A percentile compares a stretch with the other conserved stretches of the same genome.
Evolutionary conservation across 2,329 filamentous ascomycete species (phyloP).

Genomic region (Phialophora chinensis): DNA sequence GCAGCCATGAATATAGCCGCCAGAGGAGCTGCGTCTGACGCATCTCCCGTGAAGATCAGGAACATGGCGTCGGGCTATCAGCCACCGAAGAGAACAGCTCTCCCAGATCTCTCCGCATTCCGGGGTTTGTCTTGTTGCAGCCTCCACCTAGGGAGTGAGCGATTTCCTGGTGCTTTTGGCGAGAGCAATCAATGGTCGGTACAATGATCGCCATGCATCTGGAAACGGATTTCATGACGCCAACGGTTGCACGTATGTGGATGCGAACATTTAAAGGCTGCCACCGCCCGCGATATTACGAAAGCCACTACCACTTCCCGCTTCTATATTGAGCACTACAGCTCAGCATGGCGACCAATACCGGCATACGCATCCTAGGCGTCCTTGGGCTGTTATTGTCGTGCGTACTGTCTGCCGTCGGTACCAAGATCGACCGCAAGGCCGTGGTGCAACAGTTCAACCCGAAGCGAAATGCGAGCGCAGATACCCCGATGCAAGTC

Average conservation of each 20-base stretch:
- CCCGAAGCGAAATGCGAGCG: slow-evolving; percentile 11
- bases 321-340: neutral
- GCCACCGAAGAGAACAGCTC: neutral
- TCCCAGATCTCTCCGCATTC: slow-evolving; percentile 2
- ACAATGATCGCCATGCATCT: neutral
- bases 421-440: slow-evolving; percentile 10
- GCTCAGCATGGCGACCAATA: neutral
- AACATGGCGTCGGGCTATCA: slow-evolving; percentile 2
- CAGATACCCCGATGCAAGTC: slow-evolving; percentile 12
- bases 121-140: neutral
- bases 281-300: neutral
- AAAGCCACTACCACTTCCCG: neutral
- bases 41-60: neutral
- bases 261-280: neutral
- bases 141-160: neutral
- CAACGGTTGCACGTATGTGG: neutral
- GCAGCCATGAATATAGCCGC: neutral
- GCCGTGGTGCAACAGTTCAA: slow-evolving; percentile 9
- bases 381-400: neutral
- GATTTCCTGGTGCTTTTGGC: neutral
- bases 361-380: neutral
- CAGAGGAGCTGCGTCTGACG: neutral
- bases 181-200: neutral
- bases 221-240: neutral
- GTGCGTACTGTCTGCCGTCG: neutral